These are phyloP conservation scores for Leptographium radiaticola DNA, from an alignment of 2,329 filamentous ascomycete genomes.

Conservation along the genomic window DNA sequence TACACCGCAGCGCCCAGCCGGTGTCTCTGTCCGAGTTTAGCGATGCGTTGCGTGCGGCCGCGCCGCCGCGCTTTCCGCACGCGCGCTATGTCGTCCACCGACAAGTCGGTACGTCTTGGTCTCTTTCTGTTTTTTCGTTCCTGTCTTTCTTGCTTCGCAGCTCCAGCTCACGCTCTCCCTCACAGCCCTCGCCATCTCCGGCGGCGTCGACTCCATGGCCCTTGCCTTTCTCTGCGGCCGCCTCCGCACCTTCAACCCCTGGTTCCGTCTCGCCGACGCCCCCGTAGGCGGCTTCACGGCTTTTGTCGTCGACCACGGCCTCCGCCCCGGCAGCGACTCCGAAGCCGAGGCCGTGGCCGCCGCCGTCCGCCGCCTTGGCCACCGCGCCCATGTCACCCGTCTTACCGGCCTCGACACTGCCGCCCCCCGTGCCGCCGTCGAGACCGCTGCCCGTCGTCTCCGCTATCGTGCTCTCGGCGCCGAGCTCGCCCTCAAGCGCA, in stretches of 20 bases:
- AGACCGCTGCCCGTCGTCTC: slow-evolving; percentile 59
- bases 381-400: slow-evolving; percentile 14
- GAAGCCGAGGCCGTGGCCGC: slow-evolving; percentile 38
- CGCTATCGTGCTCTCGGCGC: slow-evolving; percentile 61
- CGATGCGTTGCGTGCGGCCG: slow-evolving; percentile 36
- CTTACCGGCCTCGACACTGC: slow-evolving; percentile 30
- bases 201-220: slow-evolving; percentile 97
- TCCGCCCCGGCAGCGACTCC: slow-evolving; percentile 35
- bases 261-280: slow-evolving; percentile 31
- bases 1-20: slow-evolving; percentile 26
- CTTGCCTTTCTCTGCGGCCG: slow-evolving; percentile 60
- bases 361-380: slow-evolving; percentile 21
- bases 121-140: neutral
- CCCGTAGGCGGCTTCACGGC: slow-evolving; percentile 27
- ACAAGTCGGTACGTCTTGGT: slow-evolving; percentile 27
- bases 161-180: neutral
- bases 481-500: slow-evolving; percentile 37
- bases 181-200: slow-evolving; percentile 69
- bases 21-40: slow-evolving; percentile 27
- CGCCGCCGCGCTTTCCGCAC: slow-evolving; percentile 34
- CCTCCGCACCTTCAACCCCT: slow-evolving; percentile 21
- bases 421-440: slow-evolving; percentile 54
- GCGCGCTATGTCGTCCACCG: slow-evolving; percentile 21
- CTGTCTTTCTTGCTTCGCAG: neutral
- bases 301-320: slow-evolving; percentile 43